phyloP scores from a whole-genome alignment of 768 basidiomycete species.

The Boletus tylopilopsis region DNA sequence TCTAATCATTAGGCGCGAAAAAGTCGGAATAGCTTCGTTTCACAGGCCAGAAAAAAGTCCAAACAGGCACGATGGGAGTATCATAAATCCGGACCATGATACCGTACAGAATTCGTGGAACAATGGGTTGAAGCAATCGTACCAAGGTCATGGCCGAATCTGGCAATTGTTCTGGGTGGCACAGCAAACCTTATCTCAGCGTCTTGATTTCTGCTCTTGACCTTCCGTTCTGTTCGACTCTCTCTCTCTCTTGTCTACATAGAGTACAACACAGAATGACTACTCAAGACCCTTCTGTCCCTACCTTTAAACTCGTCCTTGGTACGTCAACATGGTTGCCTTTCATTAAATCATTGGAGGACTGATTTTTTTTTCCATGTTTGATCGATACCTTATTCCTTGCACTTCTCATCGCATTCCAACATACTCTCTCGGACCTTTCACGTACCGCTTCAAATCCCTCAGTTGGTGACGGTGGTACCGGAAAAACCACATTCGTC shows the following conservation, averaged over 20 bases:
- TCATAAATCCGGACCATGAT: too few relatives aligned
- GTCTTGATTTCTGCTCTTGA: conserved; percentile 32
- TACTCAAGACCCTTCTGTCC: conserved; percentile 55
- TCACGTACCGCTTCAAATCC: neutral
- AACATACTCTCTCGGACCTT: conserved; percentile 5
- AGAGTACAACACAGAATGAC: conserved; percentile 40
- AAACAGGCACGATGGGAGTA: too few relatives aligned
- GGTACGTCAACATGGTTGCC: conserved; percentile 49
- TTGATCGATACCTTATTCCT: conserved; percentile 50
- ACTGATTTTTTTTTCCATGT: conserved; percentile 30
- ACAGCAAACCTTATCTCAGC: conserved; percentile 36
- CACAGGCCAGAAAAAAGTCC: too few relatives aligned
- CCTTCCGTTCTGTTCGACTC: conserved; percentile 19
- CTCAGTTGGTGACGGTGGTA: conserved; percentile 92
- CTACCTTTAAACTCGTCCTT: conserved; percentile 98
- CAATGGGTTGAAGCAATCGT: neutral
- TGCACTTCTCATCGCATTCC: conserved; percentile 9
- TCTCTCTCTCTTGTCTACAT: conserved; percentile 16
- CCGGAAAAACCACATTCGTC: conserved; percentile 98
- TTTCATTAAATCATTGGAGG: conserved; percentile 7
- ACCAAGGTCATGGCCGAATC: conserved; percentile 16
- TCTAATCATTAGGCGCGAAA: too few relatives aligned
- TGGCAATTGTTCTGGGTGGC: conserved; percentile 25
- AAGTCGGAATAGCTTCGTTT: too few relatives aligned
- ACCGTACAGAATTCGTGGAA: too few relatives aligned